Percentiles rank a stretch among this genome's conserved stretches.
These are phyloP conservation scores for Erodium chrysanthum DNA, from an alignment of 441 rosid species.

Conservation along the genomic window DNA sequence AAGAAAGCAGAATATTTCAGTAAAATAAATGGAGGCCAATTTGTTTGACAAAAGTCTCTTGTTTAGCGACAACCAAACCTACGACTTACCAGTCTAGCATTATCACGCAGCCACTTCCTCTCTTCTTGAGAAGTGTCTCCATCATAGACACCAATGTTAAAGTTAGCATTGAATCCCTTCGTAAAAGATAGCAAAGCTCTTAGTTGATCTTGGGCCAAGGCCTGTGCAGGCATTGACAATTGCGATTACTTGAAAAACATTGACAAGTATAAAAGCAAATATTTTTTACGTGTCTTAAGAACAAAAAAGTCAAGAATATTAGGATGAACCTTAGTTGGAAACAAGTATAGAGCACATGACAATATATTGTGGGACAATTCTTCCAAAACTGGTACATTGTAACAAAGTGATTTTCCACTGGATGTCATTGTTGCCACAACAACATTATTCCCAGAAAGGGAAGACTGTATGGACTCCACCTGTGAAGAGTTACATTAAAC, in stretches of 20 bases:
- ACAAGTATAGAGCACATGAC: conserved; percentile 78
- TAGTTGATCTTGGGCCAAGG: conserved; percentile 93
- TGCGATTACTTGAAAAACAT: conserved; percentile 12
- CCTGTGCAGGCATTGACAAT: conserved; percentile 39
- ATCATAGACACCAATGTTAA: conserved; percentile 74
- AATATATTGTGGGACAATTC: conserved; percentile 49
- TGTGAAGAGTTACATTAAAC: conserved; percentile 22
- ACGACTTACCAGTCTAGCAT: conserved; percentile 67
- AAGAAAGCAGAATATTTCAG: conserved; percentile 23
- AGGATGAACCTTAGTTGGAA: conserved; percentile 75
- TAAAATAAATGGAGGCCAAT: conserved; percentile 9
- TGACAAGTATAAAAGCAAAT: conserved; percentile 9
- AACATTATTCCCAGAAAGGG: conserved; percentile 71
- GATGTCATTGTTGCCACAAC: conserved; percentile 93
- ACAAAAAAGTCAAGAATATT: conserved; percentile 3
- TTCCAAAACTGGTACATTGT: conserved; percentile 86
- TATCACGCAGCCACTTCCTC: conserved; percentile 56
- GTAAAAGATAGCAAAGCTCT: conserved; percentile 53
- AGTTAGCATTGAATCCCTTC: conserved; percentile 38
- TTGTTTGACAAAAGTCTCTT: conserved; percentile 8
- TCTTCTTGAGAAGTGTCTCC: conserved; percentile 74
- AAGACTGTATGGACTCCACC: conserved; percentile 74
- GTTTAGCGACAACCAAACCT: conserved; percentile 3
- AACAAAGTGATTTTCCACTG: conserved; percentile 98
- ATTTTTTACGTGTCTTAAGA: conserved; percentile 12